phyloP scores from a whole-genome alignment of 352 stramenopile genomes.

The Globisporangium recalcitrans region DNA sequence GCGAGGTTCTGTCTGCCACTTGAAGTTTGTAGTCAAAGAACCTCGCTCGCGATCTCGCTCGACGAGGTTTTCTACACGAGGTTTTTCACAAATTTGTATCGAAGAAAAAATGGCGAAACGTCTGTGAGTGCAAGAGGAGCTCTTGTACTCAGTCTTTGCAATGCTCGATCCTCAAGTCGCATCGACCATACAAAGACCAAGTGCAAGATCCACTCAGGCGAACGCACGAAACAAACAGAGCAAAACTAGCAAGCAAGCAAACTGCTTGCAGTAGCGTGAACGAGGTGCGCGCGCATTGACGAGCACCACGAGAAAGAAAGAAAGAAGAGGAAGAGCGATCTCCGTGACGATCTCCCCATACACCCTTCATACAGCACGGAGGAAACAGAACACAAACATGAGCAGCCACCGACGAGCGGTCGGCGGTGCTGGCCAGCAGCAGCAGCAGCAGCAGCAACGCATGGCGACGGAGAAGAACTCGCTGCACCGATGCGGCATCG shows the following conservation, averaged over 20 bases:
- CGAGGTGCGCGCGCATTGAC: not conserved
- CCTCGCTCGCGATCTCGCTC: too few species aligned
- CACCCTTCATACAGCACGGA: too few species aligned
- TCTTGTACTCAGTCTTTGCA: too few species aligned
- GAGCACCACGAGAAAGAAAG: not conserved
- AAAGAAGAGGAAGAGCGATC: not conserved
- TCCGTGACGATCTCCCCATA: not conserved
- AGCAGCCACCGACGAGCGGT: slow-evolving; percentile 10
- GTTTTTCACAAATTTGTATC: too few species aligned
- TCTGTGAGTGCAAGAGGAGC: too few species aligned
- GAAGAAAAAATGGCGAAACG: too few species aligned
- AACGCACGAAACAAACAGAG: too few species aligned
- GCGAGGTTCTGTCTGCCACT: not conserved
- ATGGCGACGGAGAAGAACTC: slow-evolving; percentile 37
- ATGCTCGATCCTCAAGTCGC: too few species aligned
- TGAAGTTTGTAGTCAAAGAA: too few species aligned
- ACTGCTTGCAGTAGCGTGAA: too few species aligned
- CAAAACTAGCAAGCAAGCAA: too few species aligned
- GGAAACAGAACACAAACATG: too few species aligned
- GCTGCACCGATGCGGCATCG: slow-evolving; percentile 73
- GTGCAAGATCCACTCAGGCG: not conserved
- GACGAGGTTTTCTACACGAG: not conserved
- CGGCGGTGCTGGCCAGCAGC: not conserved
- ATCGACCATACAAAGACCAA: not conserved
- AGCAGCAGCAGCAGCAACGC: slow-evolving; percentile 15